Conservation (phyloP, 2,329 filamentous ascomycete species). For the Chaetomium sp. region DNA sequence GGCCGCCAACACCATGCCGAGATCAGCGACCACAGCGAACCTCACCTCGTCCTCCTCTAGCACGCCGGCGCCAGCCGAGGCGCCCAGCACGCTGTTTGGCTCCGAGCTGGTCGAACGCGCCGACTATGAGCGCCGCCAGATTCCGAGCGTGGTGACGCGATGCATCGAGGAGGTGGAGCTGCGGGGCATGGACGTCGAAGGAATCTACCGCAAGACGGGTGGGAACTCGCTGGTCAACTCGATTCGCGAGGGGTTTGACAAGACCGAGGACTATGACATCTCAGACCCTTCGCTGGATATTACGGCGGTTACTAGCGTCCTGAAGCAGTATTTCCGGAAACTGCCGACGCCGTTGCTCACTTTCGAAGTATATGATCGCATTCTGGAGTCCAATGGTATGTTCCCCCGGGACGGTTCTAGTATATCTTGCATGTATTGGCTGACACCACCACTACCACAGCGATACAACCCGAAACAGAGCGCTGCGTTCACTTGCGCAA, state of each 20-base stretch:
- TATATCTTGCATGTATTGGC: background rate
- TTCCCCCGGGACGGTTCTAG: conserved; percentile 12
- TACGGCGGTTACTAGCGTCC: conserved; percentile 85
- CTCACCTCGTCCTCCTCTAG: conserved; percentile 23
- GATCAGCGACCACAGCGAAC: conserved; percentile 42
- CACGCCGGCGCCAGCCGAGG: conserved; percentile 39
- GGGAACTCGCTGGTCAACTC: conserved; percentile 84
- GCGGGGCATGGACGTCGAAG: conserved; percentile 93
- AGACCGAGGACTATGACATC: conserved; percentile 79
- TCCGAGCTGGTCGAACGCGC: conserved; percentile 81
- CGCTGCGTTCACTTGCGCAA: conserved; percentile 65
- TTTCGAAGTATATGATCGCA: conserved; percentile 82
- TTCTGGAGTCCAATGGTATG: conserved; percentile 75
- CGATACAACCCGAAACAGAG: conserved; percentile 58
- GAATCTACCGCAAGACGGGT: conserved; percentile 96
- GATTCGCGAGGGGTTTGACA: conserved; percentile 88
- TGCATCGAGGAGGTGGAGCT: conserved; percentile 97
- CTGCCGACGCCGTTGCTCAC: conserved; percentile 84
- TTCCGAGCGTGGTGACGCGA: conserved; percentile 82
- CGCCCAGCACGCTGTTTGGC: conserved; percentile 66
- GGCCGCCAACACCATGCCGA: conserved; percentile 35
- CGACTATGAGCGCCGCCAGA: conserved; percentile 80
- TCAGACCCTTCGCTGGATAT: conserved; percentile 92
- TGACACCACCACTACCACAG: conserved; percentile 32
- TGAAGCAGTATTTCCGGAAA: conserved; percentile 97